Conservation (phyloP, 1,139 yeast species). For the Blastobotrys malaysiensis region DNA sequence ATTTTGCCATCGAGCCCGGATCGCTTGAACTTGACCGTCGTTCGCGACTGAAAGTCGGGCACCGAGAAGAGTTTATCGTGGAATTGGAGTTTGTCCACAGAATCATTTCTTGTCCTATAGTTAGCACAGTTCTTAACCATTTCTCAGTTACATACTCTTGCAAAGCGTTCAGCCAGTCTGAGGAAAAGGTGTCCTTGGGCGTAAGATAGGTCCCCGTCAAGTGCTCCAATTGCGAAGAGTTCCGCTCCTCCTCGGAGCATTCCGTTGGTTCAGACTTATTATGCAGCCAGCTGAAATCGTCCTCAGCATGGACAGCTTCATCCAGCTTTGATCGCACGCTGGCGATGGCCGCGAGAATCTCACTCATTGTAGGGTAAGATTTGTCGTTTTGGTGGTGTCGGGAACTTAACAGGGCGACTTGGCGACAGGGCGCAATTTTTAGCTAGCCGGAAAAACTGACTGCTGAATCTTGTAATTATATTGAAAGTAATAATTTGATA, state of each 20-base stretch:
- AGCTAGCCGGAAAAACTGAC: no score
- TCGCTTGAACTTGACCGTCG: conserved; percentile 40
- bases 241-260: not conserved
- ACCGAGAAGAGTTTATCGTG: conserved; percentile 33
- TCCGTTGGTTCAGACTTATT: not conserved
- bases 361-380: not conserved
- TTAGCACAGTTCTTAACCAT: conserved; percentile 23
- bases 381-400: no score
- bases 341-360: not conserved
- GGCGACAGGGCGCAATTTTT: no score
- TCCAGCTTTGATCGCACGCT: not conserved
- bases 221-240: conserved; percentile 10
- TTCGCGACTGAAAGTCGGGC: conserved; percentile 39
- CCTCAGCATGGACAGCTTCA: not conserved
- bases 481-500: no score
- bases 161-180: conserved; percentile 33
- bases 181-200: conserved; percentile 29
- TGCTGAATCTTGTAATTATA: no score
- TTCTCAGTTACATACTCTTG: conserved; percentile 27
- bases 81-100: conserved; percentile 32
- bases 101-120: conserved; percentile 30
- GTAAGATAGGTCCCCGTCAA: conserved; percentile 29
- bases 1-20: conserved; percentile 72
- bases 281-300: not conserved
- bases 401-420: no score